phyloP scores from a whole-genome alignment of 495 filamentous ascomycete genomes.

The Tetracladium marchalianum region DNA sequence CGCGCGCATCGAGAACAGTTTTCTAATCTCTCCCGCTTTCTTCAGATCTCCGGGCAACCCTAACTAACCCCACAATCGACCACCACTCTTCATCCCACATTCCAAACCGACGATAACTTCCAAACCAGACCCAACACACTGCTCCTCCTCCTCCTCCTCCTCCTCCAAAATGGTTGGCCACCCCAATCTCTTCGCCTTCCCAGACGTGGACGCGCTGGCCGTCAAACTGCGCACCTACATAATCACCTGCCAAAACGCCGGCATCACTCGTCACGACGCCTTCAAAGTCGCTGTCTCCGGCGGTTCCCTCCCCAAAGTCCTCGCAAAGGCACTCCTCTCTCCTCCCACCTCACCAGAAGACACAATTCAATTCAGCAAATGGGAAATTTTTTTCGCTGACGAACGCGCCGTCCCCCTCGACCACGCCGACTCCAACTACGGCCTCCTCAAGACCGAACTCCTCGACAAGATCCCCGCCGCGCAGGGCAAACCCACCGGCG shows the following conservation, averaged over 20 bases:
- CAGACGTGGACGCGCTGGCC: constrained; percentile 55
- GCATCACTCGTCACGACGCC: constrained; percentile 63
- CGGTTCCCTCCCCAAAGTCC: constrained; percentile 80
- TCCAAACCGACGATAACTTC: too few species aligned
- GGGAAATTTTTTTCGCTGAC: constrained; percentile 98
- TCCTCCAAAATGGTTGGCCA: constrained; percentile 52
- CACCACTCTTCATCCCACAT: neutral
- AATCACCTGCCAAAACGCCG: constrained; percentile 65
- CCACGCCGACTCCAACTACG: constrained; percentile 90
- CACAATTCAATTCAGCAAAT: constrained; percentile 66
- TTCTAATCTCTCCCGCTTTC: too few species aligned
- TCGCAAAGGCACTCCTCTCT: constrained; percentile 68
- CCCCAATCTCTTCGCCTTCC: constrained; percentile 80
- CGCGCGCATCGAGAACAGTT: too few species aligned
- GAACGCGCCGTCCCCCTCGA: constrained; percentile 90
- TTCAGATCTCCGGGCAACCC: too few species aligned
- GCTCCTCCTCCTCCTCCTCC: neutral
- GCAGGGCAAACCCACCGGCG: constrained; percentile 51
- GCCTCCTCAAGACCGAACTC: constrained; percentile 73
- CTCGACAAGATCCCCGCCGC: constrained; percentile 73
- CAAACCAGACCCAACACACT: neutral
- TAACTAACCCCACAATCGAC: neutral
- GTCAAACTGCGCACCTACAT: constrained; percentile 69
- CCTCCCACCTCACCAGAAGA: constrained; percentile 49
- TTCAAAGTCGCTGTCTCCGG: constrained; percentile 94